A percentile compares a stretch with the other conserved stretches of the same genome.
Evolutionary conservation across 1,284 basidiomycete species (phyloP).

Genomic region (Tilletia caries): DNA sequence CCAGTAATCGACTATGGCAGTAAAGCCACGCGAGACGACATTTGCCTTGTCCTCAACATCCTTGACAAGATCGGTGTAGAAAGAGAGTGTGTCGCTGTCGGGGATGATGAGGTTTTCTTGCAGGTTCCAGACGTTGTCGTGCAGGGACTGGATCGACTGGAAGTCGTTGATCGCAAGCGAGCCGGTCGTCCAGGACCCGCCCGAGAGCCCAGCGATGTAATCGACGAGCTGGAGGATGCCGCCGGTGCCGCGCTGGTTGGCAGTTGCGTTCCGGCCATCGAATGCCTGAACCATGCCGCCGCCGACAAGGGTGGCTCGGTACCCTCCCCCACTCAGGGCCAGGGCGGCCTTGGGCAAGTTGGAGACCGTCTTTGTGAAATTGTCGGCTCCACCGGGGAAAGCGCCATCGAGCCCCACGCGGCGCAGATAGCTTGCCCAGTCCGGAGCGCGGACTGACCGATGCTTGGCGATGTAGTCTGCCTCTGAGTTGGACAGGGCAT

Average conservation of each 20-base stretch:
- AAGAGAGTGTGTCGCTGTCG: constrained; percentile 51
- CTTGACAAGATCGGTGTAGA: constrained; percentile 54
- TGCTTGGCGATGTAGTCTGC: constrained; percentile 35
- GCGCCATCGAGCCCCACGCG: constrained; percentile 26
- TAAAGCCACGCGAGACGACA: constrained; percentile 25
- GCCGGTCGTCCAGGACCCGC: constrained; percentile 48
- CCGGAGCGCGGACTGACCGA: constrained; percentile 18
- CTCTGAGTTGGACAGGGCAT: constrained; percentile 32
- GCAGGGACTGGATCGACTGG: constrained; percentile 40
- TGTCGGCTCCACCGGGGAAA: constrained; percentile 33
- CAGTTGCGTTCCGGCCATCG: constrained; percentile 45
- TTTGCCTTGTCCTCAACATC: constrained; percentile 37
- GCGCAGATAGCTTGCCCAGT: constrained; percentile 41
- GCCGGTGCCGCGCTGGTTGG: constrained; percentile 41
- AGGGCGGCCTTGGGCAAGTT: constrained; percentile 54
- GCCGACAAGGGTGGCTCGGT: constrained; percentile 57
- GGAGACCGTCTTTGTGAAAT: constrained; percentile 28
- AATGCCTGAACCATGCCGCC: constrained; percentile 39
- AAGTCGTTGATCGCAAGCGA: constrained; percentile 44
- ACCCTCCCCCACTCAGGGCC: constrained; percentile 57
- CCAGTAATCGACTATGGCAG: constrained; percentile 48
- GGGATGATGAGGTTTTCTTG: constrained; percentile 57
- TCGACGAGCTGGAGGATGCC: constrained; percentile 49
- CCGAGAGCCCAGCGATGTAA: constrained; percentile 47
- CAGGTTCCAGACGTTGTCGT: constrained; percentile 55